Base-by-base conservation (phyloP, 495 filamentous ascomycete genomes). In the Terfezia boudieri region DNA sequence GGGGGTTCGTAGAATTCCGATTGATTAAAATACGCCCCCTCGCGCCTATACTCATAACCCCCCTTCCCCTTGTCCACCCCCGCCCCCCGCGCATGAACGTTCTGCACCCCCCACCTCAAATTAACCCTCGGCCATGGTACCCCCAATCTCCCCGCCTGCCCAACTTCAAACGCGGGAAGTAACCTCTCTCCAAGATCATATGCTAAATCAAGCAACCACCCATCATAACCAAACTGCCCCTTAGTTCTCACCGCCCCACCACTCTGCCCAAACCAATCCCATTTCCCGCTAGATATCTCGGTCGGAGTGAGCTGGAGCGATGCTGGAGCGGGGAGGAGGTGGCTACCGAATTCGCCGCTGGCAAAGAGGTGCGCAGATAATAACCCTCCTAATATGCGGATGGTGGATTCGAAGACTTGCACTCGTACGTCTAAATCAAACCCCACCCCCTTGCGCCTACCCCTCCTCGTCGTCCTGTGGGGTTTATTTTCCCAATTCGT, bases 401-500 rank as follows among this genome's bases (percentile, higher is more conserved):
- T 98, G 9, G 94, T 87, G 2, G 87, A 94, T 68, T 98, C 90
- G 64, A 98, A 98, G 37, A 98, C 85, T 68, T 98, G 86, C 9
- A 98, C 90, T 67, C 95, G 95, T 67, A 86, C 92, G 67, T 98
- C 89, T 43, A 95, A 71, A 69, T 98, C 87, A 58, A 96, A 98
- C 3, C 86, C 90, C 37, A 82, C 74, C n/a, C 74, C 78, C 57
- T 54, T 50, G 14, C 55, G 53, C 11, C 55, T 58, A n/a, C n/a
- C n/a, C 55, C 58, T 56, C 52, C 59, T 57, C 58, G 59, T 2
- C 41, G 1, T 46, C 12, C 41, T 4, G 1, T 4, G 41, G 8
- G 17, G 3, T 32, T 32, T 32, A 20, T 20, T 20, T 20, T 20
- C 14, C 41, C 4, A 4, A 8, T 9, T 9, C 0, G 41, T 46